Conservation (phyloP, 1,284 basidiomycete genomes). For the Schizophyllum amplum region DNA sequence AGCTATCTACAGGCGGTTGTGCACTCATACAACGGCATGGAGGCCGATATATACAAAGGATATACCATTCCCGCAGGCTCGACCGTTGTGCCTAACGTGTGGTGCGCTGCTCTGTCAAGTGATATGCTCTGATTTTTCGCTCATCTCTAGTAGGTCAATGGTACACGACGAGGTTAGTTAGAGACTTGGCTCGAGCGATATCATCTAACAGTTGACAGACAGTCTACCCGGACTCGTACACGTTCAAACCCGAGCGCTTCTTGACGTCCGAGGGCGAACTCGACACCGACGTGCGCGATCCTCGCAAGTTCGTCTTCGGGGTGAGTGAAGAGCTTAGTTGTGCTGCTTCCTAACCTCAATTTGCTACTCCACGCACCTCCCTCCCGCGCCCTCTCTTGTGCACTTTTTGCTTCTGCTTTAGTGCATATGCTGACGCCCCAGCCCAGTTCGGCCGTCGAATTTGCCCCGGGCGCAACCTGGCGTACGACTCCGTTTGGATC, state of each 20-base stretch:
- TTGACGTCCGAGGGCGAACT: slow-evolving; percentile 22
- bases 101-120: background rate
- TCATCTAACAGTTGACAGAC: too few relatives aligned
- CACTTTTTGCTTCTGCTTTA: background rate
- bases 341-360: too few relatives aligned
- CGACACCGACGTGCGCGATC: slow-evolving; percentile 12
- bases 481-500: slow-evolving; percentile 23
- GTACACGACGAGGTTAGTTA: background rate
- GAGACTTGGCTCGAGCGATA: too few relatives aligned
- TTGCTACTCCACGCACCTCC: too few relatives aligned
- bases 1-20: background rate
- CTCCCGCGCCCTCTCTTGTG: too few relatives aligned
- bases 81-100: slow-evolving; percentile 4
- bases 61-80: slow-evolving; percentile 1
- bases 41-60: background rate
- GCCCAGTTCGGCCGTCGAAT: background rate
- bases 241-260: slow-evolving; percentile 24
- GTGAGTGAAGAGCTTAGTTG: too few relatives aligned
- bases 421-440: background rate
- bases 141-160: background rate
- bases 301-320: slow-evolving; percentile 15
- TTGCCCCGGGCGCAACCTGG: slow-evolving; percentile 22
- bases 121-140: background rate
- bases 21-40: background rate
- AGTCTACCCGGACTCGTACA: slow-evolving; percentile 19